Conservation (phyloP, 345 rosid species). For the Citrus australasica region DNA sequence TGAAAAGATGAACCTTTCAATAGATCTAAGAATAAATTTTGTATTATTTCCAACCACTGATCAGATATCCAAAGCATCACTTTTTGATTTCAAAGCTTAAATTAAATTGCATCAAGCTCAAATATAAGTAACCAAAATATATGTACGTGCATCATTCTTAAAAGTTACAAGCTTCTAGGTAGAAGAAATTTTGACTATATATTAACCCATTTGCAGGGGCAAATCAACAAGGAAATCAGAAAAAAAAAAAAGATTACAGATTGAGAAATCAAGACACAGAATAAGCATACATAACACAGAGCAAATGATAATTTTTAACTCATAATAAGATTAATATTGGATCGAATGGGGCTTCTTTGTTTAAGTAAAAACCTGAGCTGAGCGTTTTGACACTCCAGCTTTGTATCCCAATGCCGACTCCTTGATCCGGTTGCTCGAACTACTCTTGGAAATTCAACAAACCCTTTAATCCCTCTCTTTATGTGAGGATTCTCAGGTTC, state of each 20-base stretch:
- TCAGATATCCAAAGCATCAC: conserved; percentile 20
- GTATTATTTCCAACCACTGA: neutral
- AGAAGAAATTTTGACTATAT: neutral
- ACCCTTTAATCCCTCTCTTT: conserved; percentile 83
- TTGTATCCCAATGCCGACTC: conserved; percentile 71
- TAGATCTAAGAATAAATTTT: conserved; percentile 11
- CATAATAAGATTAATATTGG: conserved; percentile 28
- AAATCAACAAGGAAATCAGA: conserved; percentile 3
- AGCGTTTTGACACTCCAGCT: conserved; percentile 77
- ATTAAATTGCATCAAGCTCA: conserved; percentile 5
- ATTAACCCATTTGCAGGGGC: conserved; percentile 8
- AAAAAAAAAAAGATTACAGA: neutral
- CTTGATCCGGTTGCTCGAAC: conserved; percentile 68
- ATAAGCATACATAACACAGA: neutral
- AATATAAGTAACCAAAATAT: conserved; percentile 9
- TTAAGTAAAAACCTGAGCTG: conserved; percentile 72
- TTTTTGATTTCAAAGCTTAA: conserved; percentile 3
- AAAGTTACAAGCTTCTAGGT: conserved; percentile 1
- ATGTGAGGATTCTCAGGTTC: conserved; percentile 83
- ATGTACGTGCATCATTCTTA: conserved; percentile 4
- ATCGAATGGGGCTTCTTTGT: conserved; percentile 50
- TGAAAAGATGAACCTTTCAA: neutral
- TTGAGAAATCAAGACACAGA: conserved; percentile 1
- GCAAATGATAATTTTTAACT: conserved; percentile 16
- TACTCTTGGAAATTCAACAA: conserved; percentile 76